These are phyloP conservation scores for Capsicum pubescens DNA, from an alignment of 257 asterid species.

Conservation along the genomic window DNA sequence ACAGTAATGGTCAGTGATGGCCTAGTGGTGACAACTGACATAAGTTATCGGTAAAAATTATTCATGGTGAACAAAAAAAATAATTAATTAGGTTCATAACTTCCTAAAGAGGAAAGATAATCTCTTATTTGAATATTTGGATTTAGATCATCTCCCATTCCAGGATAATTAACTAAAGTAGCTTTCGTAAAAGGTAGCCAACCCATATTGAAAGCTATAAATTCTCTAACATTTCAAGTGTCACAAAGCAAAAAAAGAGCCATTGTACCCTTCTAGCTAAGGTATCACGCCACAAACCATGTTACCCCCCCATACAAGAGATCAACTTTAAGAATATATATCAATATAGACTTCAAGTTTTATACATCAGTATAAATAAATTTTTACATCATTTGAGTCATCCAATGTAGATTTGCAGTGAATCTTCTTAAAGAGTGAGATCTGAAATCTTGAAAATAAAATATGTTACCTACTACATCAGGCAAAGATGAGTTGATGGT, in stretches of 20 bases:
- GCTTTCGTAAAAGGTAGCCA: conserved; percentile 22
- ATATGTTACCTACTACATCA: too few species aligned
- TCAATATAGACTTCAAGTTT: not conserved
- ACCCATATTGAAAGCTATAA: conserved; percentile 22
- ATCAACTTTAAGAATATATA: not conserved
- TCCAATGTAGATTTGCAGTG: too few species aligned
- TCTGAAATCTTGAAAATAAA: too few species aligned
- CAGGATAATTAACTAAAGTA: not conserved
- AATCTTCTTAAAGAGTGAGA: too few species aligned
- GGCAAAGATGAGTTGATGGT: too few species aligned
- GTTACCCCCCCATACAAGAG: not conserved
- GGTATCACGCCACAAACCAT: not conserved
- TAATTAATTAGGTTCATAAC: not conserved
- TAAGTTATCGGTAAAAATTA: not conserved
- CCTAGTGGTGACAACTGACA: not conserved
- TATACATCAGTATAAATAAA: too few species aligned
- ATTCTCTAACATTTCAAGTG: conserved; percentile 15
- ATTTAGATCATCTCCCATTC: not conserved
- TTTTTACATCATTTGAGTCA: too few species aligned
- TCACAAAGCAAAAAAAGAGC: not conserved
- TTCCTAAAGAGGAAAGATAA: not conserved
- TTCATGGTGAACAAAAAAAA: too few species aligned
- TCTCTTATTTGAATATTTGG: not conserved
- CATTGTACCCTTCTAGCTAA: not conserved
- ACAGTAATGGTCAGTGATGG: too few species aligned